phyloP scores from a whole-genome alignment of 2,329 filamentous ascomycete genomes.

The Monilinia laxa region DNA sequence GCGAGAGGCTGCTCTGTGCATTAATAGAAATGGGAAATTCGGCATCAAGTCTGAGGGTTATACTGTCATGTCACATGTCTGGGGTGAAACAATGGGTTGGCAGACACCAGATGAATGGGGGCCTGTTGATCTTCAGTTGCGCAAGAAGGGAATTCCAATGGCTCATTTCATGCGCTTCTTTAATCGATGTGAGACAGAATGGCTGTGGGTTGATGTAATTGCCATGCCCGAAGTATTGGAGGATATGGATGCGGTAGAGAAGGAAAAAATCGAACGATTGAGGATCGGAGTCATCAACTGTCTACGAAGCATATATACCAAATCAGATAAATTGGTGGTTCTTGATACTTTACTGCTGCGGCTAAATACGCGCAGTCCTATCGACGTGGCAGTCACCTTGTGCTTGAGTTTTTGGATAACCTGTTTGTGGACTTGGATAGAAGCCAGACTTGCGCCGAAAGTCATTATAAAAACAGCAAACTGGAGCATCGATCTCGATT shows the following conservation, averaged over 20 bases:
- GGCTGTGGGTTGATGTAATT: constrained; percentile 23
- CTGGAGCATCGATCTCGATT: constrained; percentile 4
- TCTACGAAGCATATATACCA: constrained; percentile 1
- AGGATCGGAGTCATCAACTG: constrained; percentile 15
- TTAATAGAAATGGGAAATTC: constrained; percentile 20
- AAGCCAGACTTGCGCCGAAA: constrained; percentile 5
- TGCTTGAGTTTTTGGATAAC: constrained; percentile 9
- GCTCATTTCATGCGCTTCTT: constrained; percentile 20
- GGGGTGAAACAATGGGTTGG: constrained; percentile 25
- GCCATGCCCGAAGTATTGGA: constrained; percentile 21
- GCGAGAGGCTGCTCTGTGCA: constrained; percentile 14
- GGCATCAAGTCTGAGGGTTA: constrained; percentile 15
- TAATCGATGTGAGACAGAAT: constrained; percentile 14
- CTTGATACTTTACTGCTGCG: constrained; percentile 4
- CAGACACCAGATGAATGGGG: constrained; percentile 12
- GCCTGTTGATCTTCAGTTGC: constrained; percentile 8
- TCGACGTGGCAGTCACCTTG: constrained; percentile 8
- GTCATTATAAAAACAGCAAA: constrained; percentile 7
- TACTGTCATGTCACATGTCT: constrained; percentile 23
- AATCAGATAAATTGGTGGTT: constrained; percentile 3
- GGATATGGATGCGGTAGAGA: constrained; percentile 18
- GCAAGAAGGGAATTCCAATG: constrained; percentile 16
- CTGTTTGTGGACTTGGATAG: neutral
- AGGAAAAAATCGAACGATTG: neutral
- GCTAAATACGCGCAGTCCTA: constrained; percentile 1